These are phyloP conservation scores for Suaeda aralocaspica DNA, from an alignment of 148 eudicot genomes.

Conservation along the genomic window DNA sequence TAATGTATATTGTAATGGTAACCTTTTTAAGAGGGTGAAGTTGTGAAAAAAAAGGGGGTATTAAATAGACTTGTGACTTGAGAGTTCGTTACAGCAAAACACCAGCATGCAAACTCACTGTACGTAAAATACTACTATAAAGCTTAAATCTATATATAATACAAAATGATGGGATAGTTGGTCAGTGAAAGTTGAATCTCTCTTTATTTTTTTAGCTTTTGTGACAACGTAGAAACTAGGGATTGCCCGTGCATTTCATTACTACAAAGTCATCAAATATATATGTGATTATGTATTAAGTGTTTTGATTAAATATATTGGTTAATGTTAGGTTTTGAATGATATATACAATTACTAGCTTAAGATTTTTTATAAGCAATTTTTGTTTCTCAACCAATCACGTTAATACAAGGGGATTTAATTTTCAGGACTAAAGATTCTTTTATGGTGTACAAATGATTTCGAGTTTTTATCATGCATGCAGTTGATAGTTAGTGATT, in stretches of 20 bases:
- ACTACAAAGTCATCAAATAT: slow-evolving; percentile 11
- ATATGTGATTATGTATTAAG: too few relatives aligned
- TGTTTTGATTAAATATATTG: too few relatives aligned
- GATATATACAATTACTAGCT: too few relatives aligned
- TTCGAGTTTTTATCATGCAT: too few relatives aligned
- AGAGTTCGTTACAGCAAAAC: slow-evolving; percentile 16
- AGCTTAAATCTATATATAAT: too few relatives aligned
- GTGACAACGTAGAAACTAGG: slow-evolving; percentile 15
- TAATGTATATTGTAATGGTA: background rate
- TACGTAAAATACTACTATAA: slow-evolving; percentile 12
- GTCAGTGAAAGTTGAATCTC: background rate
- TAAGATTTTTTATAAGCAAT: too few relatives aligned
- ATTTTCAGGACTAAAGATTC: too few relatives aligned
- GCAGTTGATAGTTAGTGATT: too few relatives aligned
- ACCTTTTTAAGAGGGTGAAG: slow-evolving; percentile 11
- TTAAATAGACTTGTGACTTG: slow-evolving; percentile 26
- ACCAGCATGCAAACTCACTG: slow-evolving; percentile 17
- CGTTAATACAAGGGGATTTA: too few relatives aligned
- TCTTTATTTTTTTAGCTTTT: slow-evolving; percentile 3
- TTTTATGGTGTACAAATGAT: too few relatives aligned
- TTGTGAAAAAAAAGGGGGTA: background rate
- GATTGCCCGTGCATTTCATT: slow-evolving; percentile 24
- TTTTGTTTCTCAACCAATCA: too few relatives aligned
- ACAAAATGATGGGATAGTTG: slow-evolving; percentile 15
- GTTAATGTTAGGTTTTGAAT: too few relatives aligned